A percentile compares a stretch with the other conserved stretches of the same genome.
Evolutionary conservation across 2,329 filamentous ascomycete species (phyloP).

Genomic region (Lachnellula willkommii): DNA sequence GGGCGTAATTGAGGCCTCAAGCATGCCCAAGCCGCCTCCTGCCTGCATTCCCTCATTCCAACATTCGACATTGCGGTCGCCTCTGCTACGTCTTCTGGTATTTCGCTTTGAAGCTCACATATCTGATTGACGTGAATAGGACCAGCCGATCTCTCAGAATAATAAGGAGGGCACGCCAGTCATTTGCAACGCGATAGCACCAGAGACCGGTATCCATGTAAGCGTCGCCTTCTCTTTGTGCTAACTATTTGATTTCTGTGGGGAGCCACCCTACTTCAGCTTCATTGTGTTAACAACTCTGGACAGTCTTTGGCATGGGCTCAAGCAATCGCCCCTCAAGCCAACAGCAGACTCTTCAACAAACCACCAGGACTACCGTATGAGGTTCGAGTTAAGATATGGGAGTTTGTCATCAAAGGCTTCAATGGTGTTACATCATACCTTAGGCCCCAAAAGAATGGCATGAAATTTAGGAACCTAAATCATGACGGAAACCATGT

Average conservation of each 20-base stretch:
- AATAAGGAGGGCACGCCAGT: not conserved
- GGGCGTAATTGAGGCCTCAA: no score
- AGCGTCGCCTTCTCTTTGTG: not conserved
- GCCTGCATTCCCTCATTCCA: no score
- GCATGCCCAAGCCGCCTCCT: no score
- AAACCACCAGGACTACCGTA: not conserved
- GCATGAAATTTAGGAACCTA: slow-evolving; percentile 2
- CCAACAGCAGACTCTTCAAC: slow-evolving; percentile 2
- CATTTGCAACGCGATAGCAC: not conserved
- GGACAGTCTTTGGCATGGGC: slow-evolving; percentile 9
- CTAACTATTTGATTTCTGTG: not conserved
- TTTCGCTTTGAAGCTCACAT: not conserved
- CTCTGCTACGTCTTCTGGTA: no score
- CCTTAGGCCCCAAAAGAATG: slow-evolving; percentile 9
- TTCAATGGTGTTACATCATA: not conserved
- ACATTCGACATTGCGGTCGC: no score
- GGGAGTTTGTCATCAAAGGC: slow-evolving; percentile 5
- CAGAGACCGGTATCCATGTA: slow-evolving; percentile 11
- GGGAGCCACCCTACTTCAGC: not conserved
- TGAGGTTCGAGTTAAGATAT: slow-evolving; percentile 3
- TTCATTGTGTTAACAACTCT: not conserved
- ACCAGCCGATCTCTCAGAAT: not conserved
- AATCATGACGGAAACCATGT: not conserved
- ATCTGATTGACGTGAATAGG: not conserved
- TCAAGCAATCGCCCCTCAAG: slow-evolving; percentile 2